Conservation (phyloP, 768 basidiomycete genomes). For the Rhodocollybia butyracea region DNA sequence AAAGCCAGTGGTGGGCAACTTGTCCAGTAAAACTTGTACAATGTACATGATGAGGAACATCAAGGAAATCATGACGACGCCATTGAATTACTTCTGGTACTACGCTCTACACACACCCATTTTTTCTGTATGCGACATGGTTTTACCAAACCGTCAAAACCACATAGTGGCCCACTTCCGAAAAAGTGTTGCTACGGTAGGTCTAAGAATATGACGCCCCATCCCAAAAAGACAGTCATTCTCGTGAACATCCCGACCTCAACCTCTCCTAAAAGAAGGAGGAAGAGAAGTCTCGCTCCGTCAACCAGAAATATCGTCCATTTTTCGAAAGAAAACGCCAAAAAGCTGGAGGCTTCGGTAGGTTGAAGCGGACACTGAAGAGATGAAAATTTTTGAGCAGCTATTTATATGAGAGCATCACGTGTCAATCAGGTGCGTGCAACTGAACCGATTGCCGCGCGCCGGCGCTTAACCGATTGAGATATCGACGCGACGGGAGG, state of each 20-base stretch:
- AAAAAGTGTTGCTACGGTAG: constrained; percentile 53
- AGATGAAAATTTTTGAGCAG: no score
- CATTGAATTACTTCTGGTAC: no score
- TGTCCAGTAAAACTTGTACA: no score
- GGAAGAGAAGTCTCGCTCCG: constrained; percentile 60
- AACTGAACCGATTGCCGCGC: no score
- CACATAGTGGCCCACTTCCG: constrained; percentile 63
- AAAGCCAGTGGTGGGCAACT: no score
- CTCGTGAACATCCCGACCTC: constrained; percentile 41
- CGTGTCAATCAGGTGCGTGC: no score
- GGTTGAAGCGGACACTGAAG: constrained; percentile 75
- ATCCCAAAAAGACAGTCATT: constrained; percentile 33
- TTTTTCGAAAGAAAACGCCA: constrained; percentile 47
- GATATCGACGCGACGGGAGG: no score
- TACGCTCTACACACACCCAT: no score
- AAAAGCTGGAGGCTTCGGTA: constrained; percentile 55
- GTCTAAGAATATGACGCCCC: constrained; percentile 81
- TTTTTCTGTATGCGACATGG: constrained; percentile 79
- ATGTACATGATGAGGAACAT: no score
- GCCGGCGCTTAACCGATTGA: no score
- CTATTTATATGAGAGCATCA: no score
- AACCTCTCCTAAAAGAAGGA: not conserved
- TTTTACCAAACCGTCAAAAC: constrained; percentile 80
- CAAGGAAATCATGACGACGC: no score
- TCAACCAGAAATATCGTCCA: constrained; percentile 71